Percentiles rank a stretch among this genome's conserved stretches.
These are phyloP conservation scores for Dunaliella primolecta DNA, from an alignment of 139 green algal species.

Conservation along the genomic window DNA sequence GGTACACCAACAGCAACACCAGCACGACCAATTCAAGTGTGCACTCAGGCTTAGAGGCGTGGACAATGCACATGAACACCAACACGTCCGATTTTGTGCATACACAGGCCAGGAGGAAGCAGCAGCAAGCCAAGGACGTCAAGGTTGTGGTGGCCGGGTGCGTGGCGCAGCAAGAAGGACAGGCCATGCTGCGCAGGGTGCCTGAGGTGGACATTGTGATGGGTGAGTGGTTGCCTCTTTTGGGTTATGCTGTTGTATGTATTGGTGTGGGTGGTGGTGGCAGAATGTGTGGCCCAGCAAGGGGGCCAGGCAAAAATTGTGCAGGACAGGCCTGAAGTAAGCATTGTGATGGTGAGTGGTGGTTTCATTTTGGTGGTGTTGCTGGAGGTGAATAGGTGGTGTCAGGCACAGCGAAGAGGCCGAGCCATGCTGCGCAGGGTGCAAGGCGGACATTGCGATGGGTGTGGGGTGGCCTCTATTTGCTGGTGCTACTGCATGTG, in stretches of 20 bases:
- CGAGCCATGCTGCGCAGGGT: slow-evolving; percentile 83
- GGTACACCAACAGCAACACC: too few species aligned
- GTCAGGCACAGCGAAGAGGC: slow-evolving; percentile 89
- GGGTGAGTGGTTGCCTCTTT: slow-evolving; percentile 46
- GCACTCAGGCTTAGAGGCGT: too few species aligned
- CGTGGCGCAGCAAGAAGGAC: slow-evolving; percentile 89
- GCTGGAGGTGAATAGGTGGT: too few species aligned
- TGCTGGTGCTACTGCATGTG: too few species aligned
- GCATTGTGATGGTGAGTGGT: too few species aligned
- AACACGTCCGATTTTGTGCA: background rate
- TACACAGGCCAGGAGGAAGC: slow-evolving; percentile 80
- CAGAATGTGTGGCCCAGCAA: background rate
- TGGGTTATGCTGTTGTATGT: background rate
- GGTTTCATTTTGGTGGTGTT: too few species aligned
- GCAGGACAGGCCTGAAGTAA: too few species aligned
- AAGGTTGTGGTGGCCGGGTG: slow-evolving; percentile 90
- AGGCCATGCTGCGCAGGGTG: slow-evolving; percentile 83
- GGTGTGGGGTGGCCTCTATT: slow-evolving; percentile 35
- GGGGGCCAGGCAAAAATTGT: background rate
- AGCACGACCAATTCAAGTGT: too few species aligned
- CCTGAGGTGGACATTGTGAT: slow-evolving; percentile 98
- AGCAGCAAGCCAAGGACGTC: slow-evolving; percentile 59
- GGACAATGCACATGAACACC: too few species aligned
- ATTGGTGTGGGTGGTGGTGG: background rate
- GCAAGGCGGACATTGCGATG: slow-evolving; percentile 97